Evolutionary conservation across 2,329 filamentous ascomycete genomes (phyloP).

Genomic region (Cordyceps farinosa): DNA sequence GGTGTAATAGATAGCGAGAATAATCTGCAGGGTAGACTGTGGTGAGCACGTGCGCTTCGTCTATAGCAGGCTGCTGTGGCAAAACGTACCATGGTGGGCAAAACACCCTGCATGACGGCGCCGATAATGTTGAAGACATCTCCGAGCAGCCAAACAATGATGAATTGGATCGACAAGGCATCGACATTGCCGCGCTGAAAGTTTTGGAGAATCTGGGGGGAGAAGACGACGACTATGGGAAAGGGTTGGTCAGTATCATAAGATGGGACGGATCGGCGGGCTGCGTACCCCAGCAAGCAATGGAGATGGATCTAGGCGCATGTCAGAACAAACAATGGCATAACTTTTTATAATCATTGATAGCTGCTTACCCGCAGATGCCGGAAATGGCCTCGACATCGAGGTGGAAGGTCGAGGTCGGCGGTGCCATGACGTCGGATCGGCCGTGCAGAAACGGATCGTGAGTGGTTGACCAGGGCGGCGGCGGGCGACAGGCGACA

Average conservation of each 20-base stretch:
- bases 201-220: conserved; percentile 93
- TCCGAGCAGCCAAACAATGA: conserved; percentile 87
- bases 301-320: conserved; percentile 74
- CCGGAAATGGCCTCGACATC: conserved; percentile 89
- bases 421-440: conserved; percentile 46
- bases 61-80: not conserved
- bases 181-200: conserved; percentile 82
- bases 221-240: conserved; percentile 83
- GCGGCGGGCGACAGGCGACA: not conserved
- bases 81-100: conserved; percentile 78
- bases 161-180: conserved; percentile 84
- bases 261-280: not conserved
- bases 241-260: not conserved
- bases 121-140: conserved; percentile 97
- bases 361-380: conserved; percentile 77
- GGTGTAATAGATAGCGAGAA: conserved; percentile 91
- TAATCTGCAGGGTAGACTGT: conserved; percentile 50
- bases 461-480: not conserved
- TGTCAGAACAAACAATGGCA: not conserved
- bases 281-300: conserved; percentile 76
- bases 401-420: conserved; percentile 59
- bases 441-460: conserved; percentile 1
- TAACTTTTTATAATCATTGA: conserved; percentile 29
- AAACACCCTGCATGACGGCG: conserved; percentile 83
- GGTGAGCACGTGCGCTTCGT: conserved; percentile 4